Base-by-base conservation (phyloP, 2,329 filamentous ascomycete species). In the Monilinia polystroma region DNA sequence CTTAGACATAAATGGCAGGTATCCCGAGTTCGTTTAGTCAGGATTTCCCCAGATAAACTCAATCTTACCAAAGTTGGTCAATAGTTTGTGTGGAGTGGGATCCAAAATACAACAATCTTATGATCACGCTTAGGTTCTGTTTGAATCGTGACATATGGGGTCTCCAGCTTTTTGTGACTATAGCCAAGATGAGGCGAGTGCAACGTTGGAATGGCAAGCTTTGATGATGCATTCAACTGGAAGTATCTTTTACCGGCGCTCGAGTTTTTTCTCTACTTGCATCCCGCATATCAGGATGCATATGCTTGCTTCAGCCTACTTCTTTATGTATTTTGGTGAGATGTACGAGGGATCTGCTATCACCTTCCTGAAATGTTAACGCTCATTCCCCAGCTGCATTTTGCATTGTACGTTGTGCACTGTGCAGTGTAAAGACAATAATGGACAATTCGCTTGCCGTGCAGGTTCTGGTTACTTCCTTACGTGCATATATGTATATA, bases 341-440 rank as follows among this genome's bases (percentile, higher is more conserved):
- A 49, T 20, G 45, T 47, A 49, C 29, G n/a, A 47, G 20, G 29
- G 57, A 60, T 60, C 45, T 60, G 29, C 57, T n/a, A 11, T 6
- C 14, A 52, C 58, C 58, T 62, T 62, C 58, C 58, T 12, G n/a
- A 62, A 62, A 20, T 23, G 58, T 8, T 8, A 26, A 10, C 23
- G 18, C 6, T 58, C 23, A 14, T 41, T 26, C 12, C 20, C 29
- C 29, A 20, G 18, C n/a, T 43, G 38, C 14, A 41, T 43, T 29
- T n/a, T 45, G 29, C 10, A 58, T 16, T 32, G 58, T 3, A 26
- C 23, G 23, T 23, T 23, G 23, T 23, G 23, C 23, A 23, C 23
- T 29, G 35, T 45, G 29, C 10, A 58, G 23, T 32, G 58, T 3
- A 26, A 52, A 12, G 16, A 23, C 7, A 14, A 52, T 18, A 23